Conservation (phyloP, 1,284 basidiomycete genomes). For the Cryptococcus sp. region DNA sequence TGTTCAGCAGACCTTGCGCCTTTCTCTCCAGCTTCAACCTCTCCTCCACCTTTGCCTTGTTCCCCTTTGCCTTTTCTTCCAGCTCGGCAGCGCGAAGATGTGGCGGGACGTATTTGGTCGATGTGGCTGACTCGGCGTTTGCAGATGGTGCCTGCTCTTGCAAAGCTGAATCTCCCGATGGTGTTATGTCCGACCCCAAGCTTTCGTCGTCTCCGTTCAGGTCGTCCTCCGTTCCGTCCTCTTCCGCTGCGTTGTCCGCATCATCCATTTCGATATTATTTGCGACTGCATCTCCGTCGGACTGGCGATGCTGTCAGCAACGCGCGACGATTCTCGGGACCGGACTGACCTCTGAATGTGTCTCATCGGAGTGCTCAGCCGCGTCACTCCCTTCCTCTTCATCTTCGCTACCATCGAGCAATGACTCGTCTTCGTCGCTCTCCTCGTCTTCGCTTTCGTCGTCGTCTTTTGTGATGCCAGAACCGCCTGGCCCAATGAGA, state of each 20-base stretch:
- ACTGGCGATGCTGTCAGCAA: too few relatives aligned
- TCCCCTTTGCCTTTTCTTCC: constrained; percentile 41
- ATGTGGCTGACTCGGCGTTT: constrained; percentile 13
- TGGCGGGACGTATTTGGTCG: constrained; percentile 58
- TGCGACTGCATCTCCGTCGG: too few relatives aligned
- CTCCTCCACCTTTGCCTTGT: constrained; percentile 58
- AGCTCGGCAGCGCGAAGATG: constrained; percentile 55
- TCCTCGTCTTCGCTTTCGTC: constrained; percentile 12
- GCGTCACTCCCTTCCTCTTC: constrained; percentile 24
- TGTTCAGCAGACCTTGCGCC: constrained; percentile 84
- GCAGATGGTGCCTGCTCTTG: background rate
- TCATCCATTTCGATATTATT: too few relatives aligned
- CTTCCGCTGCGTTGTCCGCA: too few relatives aligned
- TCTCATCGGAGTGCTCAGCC: background rate
- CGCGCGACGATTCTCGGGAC: too few relatives aligned
- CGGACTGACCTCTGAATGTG: too few relatives aligned
- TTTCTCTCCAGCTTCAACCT: constrained; percentile 71
- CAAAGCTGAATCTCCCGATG: background rate
- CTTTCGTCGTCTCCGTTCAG: too few relatives aligned
- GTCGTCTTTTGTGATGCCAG: constrained; percentile 15
- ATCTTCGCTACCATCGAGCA: constrained; percentile 14
- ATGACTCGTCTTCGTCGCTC: constrained; percentile 15
- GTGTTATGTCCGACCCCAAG: too few relatives aligned
- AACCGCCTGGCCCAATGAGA: constrained; percentile 38
- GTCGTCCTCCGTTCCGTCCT: too few relatives aligned